A percentile compares a stretch with the other conserved stretches of the same genome.
Evolutionary conservation across 345 rosid species (phyloP).

Genomic region (Acer saccharum): DNA sequence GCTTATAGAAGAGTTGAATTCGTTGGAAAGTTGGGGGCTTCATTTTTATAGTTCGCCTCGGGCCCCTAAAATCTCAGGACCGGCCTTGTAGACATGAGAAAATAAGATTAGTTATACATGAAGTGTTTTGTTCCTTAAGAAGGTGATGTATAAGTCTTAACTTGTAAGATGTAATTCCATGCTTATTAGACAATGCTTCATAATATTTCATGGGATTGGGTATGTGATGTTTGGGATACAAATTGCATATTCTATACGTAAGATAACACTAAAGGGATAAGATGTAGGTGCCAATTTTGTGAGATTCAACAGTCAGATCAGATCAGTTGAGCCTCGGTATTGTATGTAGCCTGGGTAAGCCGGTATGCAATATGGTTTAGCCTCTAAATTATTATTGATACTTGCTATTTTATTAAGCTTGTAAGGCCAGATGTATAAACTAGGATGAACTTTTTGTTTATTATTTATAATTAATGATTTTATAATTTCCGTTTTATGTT

Average conservation of each 20-base stretch:
- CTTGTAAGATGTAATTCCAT: not conserved
- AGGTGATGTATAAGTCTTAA: not conserved
- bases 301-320: not conserved
- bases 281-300: not conserved
- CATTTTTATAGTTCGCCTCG: too few species aligned
- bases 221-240: not conserved
- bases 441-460: not conserved
- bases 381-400: not conserved
- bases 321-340: not conserved
- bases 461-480: not conserved
- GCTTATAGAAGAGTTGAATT: too few species aligned
- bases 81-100: not conserved
- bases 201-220: not conserved
- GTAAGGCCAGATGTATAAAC: not conserved
- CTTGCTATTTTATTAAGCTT: not conserved
- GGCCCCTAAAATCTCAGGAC: too few species aligned
- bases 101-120: not conserved
- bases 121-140: not conserved
- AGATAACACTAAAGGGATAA: slow-evolving; percentile 1
- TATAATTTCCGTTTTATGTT: not conserved
- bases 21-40: too few species aligned
- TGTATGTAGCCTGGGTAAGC: slow-evolving; percentile 4
- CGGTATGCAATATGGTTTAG: not conserved
- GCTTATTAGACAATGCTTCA: not conserved
- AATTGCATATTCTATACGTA: not conserved